Evolutionary conservation across 2,329 filamentous ascomycete genomes (phyloP).

Genomic region (Penicillium sp.): DNA sequence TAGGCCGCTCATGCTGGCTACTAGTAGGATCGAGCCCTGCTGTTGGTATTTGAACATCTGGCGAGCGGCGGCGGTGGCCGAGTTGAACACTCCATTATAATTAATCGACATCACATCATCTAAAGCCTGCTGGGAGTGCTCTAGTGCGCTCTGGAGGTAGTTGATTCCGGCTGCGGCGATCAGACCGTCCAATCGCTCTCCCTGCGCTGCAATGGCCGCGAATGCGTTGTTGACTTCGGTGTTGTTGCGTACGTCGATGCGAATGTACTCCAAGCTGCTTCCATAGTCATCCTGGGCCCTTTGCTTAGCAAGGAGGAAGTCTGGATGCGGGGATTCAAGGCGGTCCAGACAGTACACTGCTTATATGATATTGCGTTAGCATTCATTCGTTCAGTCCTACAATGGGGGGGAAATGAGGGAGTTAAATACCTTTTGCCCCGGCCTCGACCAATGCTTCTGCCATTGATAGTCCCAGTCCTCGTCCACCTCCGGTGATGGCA

Average conservation of each 20-base stretch:
- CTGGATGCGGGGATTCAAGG: constrained; percentile 41
- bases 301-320: constrained; percentile 42
- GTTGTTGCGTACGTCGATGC: constrained; percentile 47
- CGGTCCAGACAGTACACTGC: constrained; percentile 49
- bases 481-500: constrained; percentile 44
- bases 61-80: constrained; percentile 47
- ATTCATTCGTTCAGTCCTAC: not conserved
- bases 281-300: constrained; percentile 36
- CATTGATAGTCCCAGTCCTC: constrained; percentile 46
- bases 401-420: not conserved
- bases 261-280: constrained; percentile 46
- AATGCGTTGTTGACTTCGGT: constrained; percentile 36
- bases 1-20: constrained; percentile 52
- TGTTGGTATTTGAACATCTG: constrained; percentile 51
- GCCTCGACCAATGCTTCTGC: constrained; percentile 49
- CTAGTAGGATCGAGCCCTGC: constrained; percentile 48
- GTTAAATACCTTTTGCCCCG: constrained; percentile 43
- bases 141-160: constrained; percentile 41
- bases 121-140: constrained; percentile 41
- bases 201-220: constrained; percentile 32
- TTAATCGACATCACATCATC: constrained; percentile 50
- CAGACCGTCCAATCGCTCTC: constrained; percentile 41
- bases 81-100: constrained; percentile 50
- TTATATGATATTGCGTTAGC: not conserved
- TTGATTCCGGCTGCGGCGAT: constrained; percentile 46